A percentile compares a stretch with the other conserved stretches of the same genome.
Evolutionary conservation across 2,329 filamentous ascomycete genomes (phyloP).

Genomic region (Trichophaea hybrida): DNA sequence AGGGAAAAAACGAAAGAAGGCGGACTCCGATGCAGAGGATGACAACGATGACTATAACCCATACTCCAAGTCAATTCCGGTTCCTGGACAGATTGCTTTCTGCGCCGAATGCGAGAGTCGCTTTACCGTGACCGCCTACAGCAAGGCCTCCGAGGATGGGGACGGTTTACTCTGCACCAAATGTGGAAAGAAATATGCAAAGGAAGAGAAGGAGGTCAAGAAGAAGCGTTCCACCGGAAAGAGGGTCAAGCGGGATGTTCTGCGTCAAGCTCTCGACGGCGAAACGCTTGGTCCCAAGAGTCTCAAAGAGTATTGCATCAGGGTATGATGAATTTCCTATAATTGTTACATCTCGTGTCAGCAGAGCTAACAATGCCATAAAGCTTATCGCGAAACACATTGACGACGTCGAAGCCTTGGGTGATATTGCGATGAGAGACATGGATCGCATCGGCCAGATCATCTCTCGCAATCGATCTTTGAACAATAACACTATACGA

Average conservation of each 20-base stretch:
- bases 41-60: conserved; percentile 8
- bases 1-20: conserved; percentile 4
- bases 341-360: not conserved
- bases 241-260: conserved; percentile 18
- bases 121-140: conserved; percentile 26
- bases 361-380: not conserved
- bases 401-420: conserved; percentile 25
- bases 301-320: conserved; percentile 25
- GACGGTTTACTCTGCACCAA: conserved; percentile 24
- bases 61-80: conserved; percentile 11
- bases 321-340: conserved; percentile 7
- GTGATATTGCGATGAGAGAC: conserved; percentile 22
- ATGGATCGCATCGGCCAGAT: conserved; percentile 27
- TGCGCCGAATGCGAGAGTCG: conserved; percentile 25
- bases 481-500: conserved; percentile 24
- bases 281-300: conserved; percentile 19
- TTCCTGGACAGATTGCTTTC: conserved; percentile 26
- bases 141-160: conserved; percentile 14
- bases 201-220: conserved; percentile 14
- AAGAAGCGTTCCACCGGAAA: conserved; percentile 21
- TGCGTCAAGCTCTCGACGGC: conserved; percentile 22
- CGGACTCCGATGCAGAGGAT: conserved; percentile 13
- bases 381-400: conserved; percentile 26
- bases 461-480: conserved; percentile 25
- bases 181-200: conserved; percentile 24